These are phyloP conservation scores for Erysimum cheiri DNA, from an alignment of 441 rosid species.

Conservation along the genomic window DNA sequence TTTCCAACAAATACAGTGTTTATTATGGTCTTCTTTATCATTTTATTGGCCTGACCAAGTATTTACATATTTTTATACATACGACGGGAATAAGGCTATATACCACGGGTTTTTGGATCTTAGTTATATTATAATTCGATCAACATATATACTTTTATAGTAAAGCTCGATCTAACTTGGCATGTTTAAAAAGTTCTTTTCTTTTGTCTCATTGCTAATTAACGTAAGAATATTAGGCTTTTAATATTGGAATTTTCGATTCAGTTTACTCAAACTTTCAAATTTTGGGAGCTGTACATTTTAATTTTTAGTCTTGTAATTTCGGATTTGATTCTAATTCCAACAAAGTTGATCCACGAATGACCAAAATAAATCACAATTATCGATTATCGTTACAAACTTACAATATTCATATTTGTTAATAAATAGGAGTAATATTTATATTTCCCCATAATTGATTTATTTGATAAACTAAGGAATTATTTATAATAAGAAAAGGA, in stretches of 20 bases:
- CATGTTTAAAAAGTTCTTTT: not conserved
- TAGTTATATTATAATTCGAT: no score
- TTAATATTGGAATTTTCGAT: not conserved
- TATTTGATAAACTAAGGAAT: not conserved
- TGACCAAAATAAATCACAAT: no score
- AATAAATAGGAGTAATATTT: no score
- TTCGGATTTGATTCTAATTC: no score
- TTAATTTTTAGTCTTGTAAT: no score
- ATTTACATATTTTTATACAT: not conserved
- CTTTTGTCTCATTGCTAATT: conserved; percentile 29
- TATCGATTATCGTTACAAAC: no score
- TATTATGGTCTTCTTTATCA: not conserved
- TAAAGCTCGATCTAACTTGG: conserved; percentile 35
- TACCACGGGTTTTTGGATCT: conserved; percentile 16
- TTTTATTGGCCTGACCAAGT: conserved; percentile 17
- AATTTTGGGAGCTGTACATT: not conserved
- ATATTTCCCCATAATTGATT: not conserved
- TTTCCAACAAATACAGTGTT: conserved; percentile 1
- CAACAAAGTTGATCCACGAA: no score
- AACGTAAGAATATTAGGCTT: conserved; percentile 32
- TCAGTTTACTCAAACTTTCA: not conserved
- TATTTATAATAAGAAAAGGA: not conserved
- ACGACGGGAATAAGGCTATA: not conserved
- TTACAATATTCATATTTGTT: not conserved
- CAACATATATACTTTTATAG: not conserved